Base-by-base conservation (phyloP, 1,284 basidiomycete genomes). In the Erythrobasidium hasegawianum region DNA sequence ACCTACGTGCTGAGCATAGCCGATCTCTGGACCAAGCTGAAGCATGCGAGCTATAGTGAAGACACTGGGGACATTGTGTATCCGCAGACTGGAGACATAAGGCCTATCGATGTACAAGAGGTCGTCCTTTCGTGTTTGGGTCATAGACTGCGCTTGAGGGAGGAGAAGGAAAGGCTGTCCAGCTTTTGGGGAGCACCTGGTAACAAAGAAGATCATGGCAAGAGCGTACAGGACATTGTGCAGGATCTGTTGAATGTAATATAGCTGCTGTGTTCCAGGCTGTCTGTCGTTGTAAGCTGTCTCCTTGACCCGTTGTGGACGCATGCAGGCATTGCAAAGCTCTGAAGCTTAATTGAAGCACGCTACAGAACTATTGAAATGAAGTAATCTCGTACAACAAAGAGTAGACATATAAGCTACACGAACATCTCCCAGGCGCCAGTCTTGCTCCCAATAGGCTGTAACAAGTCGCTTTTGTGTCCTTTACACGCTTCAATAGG, bases 351-450 rank as follows among this genome's bases (percentile, higher is more conserved):
- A n/a, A n/a, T n/a, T n/a, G n/a, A n/a, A n/a, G n/a, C n/a, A n/a
- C n/a, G n/a, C n/a, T n/a, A n/a, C n/a, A n/a, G n/a, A n/a, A n/a
- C n/a, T n/a, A n/a, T n/a, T n/a, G n/a, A 33, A 33, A 11, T 33
- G 33, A 33, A 33, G 33, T n/a, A n/a, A n/a, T n/a, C n/a, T n/a
- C n/a, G n/a, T n/a, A n/a, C n/a, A n/a, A n/a, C n/a, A n/a, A 47
- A 47, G 43, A n/a, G 16, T 14, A 47, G n/a, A 18, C 4, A n/a
- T 47, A 5, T 24, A n/a, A 47, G 43, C 50, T 62, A 65, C 1
- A 65, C 62, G 24, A 65, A 65, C 56, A 65, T 47, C 43, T 65
- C 62, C 62, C 62, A 65, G 11, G 62, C 62, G 29, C 62, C 62
- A 45, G 57, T 55, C 29, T 49, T 33, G 33, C 53, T 57, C 27